Evolutionary conservation across 2,329 filamentous ascomycete species (phyloP).

Genomic region (Lachnellula occidentalis): DNA sequence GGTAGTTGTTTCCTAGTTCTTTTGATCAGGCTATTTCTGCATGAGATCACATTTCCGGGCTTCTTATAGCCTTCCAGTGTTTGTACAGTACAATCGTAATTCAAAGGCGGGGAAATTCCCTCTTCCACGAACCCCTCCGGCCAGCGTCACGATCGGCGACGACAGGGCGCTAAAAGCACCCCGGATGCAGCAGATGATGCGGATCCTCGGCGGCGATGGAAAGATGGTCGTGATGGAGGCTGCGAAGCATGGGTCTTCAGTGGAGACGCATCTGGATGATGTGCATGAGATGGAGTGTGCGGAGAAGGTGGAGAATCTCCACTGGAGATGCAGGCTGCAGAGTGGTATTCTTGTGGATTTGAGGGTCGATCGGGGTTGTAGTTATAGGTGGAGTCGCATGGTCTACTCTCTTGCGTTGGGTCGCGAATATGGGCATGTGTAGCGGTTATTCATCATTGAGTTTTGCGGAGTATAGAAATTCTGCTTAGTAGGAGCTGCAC

Average conservation of each 20-base stretch:
- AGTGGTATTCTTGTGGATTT: conserved; percentile 31
- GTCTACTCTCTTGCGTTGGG: no score
- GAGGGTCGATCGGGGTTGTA: not conserved
- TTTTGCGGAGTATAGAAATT: no score
- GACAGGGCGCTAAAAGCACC: conserved; percentile 37
- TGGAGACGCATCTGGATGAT: conserved; percentile 32
- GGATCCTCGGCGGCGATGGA: conserved; percentile 23
- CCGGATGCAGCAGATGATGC: conserved; percentile 23
- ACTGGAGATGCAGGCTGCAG: conserved; percentile 36
- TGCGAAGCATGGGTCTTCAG: conserved; percentile 38
- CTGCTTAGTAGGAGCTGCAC: no score
- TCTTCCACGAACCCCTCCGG: conserved; percentile 29
- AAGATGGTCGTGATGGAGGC: conserved; percentile 33
- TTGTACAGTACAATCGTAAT: no score
- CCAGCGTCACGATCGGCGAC: conserved; percentile 43
- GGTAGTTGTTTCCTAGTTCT: no score
- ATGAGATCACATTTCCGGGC: no score
- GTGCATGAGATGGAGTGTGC: conserved; percentile 29
- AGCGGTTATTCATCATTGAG: no score
- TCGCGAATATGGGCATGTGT: no score
- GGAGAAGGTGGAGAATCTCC: conserved; percentile 30
- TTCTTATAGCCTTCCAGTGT: no score
- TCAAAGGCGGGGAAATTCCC: no score
- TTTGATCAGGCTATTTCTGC: no score
- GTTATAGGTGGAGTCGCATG: no score